A percentile compares a stretch with the other conserved stretches of the same genome.
phyloP scores from a whole-genome alignment of 306 rosid species.

The Rosa persica region DNA sequence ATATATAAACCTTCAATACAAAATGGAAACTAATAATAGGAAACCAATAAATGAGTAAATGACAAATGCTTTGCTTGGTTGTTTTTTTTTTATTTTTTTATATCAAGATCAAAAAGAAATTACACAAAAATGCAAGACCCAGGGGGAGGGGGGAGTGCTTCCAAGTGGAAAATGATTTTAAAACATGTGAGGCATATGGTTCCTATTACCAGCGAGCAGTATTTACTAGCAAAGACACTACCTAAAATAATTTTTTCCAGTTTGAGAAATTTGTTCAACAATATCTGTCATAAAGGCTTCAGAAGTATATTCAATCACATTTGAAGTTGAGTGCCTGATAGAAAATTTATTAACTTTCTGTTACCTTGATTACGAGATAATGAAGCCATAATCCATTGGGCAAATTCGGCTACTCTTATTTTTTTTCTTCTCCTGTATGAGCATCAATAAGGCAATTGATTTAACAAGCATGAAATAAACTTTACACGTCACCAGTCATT shows the following conservation, averaged over 20 bases:
- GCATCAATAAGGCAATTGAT: slow-evolving; percentile 3
- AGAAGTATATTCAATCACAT: background rate
- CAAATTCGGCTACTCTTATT: background rate
- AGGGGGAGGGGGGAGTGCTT: background rate
- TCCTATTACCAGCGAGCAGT: background rate
- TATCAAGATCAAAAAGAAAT: background rate
- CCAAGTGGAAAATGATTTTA: background rate
- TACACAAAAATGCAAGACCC: background rate
- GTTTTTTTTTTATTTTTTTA: background rate
- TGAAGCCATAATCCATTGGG: background rate
- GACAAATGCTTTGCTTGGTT: background rate
- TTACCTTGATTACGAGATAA: slow-evolving; percentile 2
- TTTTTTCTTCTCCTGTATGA: slow-evolving; percentile 2
- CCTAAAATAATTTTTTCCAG: background rate
- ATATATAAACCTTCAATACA: background rate
- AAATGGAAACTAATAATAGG: background rate
- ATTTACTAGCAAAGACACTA: background rate
- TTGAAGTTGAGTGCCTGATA: background rate
- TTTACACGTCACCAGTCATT: background rate
- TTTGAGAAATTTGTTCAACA: background rate
- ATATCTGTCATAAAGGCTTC: background rate
- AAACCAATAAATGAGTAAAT: background rate
- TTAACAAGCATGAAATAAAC: background rate
- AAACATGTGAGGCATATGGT: background rate
- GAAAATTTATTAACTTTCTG: background rate